phyloP scores from a whole-genome alignment of 257 asterid genomes.

The Salvia miltiorrhiza region DNA sequence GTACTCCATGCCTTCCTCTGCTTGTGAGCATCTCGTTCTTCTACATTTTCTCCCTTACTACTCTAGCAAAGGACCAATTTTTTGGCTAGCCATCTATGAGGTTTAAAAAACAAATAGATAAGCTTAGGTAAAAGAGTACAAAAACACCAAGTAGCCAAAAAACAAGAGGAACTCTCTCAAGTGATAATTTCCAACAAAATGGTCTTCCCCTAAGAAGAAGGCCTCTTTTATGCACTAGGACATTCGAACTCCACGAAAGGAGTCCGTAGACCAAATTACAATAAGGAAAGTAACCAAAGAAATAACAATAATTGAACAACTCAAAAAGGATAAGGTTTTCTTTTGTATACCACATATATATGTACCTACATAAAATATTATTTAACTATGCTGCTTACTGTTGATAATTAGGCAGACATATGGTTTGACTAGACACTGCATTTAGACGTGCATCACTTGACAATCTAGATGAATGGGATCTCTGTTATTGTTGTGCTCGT shows the following conservation, averaged over 20 bases:
- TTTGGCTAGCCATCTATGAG: not conserved
- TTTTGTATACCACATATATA: not conserved
- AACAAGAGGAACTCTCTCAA: too few relatives aligned
- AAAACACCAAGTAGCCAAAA: too few relatives aligned
- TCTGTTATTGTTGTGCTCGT: not conserved
- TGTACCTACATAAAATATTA: not conserved
- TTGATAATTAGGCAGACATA: not conserved
- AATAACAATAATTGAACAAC: too few relatives aligned
- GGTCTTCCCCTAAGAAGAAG: too few relatives aligned
- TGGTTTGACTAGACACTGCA: not conserved
- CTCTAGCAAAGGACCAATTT: not conserved
- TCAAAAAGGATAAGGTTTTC: not conserved
- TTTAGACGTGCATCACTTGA: not conserved
- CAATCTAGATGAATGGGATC: not conserved
- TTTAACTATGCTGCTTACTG: not conserved
- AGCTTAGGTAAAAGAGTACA: too few relatives aligned
- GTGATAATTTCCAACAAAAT: too few relatives aligned
- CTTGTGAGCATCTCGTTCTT: not conserved
- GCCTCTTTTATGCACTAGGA: too few relatives aligned
- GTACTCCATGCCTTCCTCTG: slow-evolving; percentile 22
- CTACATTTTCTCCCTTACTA: not conserved
- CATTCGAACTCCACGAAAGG: too few relatives aligned
- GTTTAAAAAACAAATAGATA: too few relatives aligned
- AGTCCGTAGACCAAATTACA: too few relatives aligned
- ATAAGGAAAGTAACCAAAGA: too few relatives aligned